Evolutionary conservation across 108 stramenopile genomes (phyloP).

Genomic region (Schizochytrium sp.): DNA sequence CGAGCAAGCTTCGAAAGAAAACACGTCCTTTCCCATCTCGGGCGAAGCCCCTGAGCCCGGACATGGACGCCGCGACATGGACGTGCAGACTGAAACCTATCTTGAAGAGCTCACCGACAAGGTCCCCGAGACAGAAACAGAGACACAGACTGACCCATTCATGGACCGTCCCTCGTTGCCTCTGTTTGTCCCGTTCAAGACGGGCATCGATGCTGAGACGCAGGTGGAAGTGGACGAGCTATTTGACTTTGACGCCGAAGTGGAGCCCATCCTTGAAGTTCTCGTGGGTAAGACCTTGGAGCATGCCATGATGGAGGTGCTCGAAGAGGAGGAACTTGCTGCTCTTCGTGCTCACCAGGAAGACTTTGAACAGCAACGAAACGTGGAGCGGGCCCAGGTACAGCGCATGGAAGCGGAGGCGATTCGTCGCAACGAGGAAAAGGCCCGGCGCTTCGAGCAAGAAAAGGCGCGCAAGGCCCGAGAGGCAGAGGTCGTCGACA

Average conservation of each 20-base stretch:
- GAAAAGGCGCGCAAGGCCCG: conserved; percentile 26
- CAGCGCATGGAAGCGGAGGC: conserved; percentile 57
- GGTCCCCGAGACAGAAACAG: conserved; percentile 37
- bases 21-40: background rate
- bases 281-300: conserved; percentile 59
- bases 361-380: conserved; percentile 46
- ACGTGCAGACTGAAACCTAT: conserved; percentile 53
- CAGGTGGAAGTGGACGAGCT: conserved; percentile 58
- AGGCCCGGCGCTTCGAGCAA: conserved; percentile 35
- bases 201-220: conserved; percentile 45
- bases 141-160: conserved; percentile 53
- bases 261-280: conserved; percentile 57
- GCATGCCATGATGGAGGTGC: conserved; percentile 51
- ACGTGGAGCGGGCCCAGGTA: conserved; percentile 56
- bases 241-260: conserved; percentile 61
- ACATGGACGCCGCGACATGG: conserved; percentile 43
- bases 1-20: background rate
- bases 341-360: conserved; percentile 46
- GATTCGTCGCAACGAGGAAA: conserved; percentile 36
- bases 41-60: conserved; percentile 40
- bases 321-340: conserved; percentile 61
- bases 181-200: conserved; percentile 52
- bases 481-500: conserved; percentile 34
- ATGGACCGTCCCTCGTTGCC: conserved; percentile 47
- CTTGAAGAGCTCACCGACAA: conserved; percentile 55